A percentile compares a stretch with the other conserved stretches of the same genome.
Evolutionary conservation across 495 filamentous ascomycete species (phyloP).

Genomic region (Podospora conica): DNA sequence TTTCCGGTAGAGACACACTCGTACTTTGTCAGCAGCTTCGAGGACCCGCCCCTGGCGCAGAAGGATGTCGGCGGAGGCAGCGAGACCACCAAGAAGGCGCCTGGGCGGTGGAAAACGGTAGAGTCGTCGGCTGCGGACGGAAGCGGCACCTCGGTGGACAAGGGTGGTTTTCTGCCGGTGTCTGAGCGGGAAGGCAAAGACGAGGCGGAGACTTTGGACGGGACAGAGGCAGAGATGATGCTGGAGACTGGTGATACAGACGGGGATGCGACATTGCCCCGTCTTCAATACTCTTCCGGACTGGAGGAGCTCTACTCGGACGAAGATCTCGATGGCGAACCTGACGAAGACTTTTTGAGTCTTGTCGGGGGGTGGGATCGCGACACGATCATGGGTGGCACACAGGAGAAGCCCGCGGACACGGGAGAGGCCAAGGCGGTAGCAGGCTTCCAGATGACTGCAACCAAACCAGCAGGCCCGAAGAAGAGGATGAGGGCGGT

Average conservation of each 20-base stretch:
- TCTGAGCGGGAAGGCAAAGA: slow-evolving; percentile 18
- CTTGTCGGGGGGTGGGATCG: slow-evolving; percentile 3
- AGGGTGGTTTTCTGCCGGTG: slow-evolving; percentile 33
- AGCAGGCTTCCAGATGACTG: slow-evolving; percentile 25
- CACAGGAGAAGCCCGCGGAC: slow-evolving; percentile 18
- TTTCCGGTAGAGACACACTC: slow-evolving; percentile 73
- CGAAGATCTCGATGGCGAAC: slow-evolving; percentile 27
- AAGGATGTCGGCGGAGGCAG: slow-evolving; percentile 38
- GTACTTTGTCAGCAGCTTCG: slow-evolving; percentile 65
- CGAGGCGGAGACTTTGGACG: slow-evolving; percentile 17
- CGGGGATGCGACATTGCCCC: slow-evolving; percentile 20
- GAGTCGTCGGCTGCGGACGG: slow-evolving; percentile 45
- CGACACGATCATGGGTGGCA: slow-evolving; percentile 12
- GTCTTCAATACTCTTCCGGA: slow-evolving; percentile 20
- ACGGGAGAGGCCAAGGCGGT: slow-evolving; percentile 14
- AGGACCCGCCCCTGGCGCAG: slow-evolving; percentile 60
- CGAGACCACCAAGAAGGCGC: slow-evolving; percentile 50
- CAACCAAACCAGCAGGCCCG: slow-evolving; percentile 24
- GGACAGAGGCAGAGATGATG: slow-evolving; percentile 23
- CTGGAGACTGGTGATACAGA: slow-evolving; percentile 32
- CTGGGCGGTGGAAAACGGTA: slow-evolving; percentile 64
- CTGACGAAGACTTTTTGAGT: slow-evolving; percentile 16
- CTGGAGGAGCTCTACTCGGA: slow-evolving; percentile 23
- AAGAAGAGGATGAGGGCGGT: slow-evolving; percentile 71
- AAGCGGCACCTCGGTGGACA: slow-evolving; percentile 10